Percentiles rank a stretch among this genome's conserved stretches.
Conservation (phyloP, 2,329 filamentous ascomycete species). For the Penicillium polonicum region DNA sequence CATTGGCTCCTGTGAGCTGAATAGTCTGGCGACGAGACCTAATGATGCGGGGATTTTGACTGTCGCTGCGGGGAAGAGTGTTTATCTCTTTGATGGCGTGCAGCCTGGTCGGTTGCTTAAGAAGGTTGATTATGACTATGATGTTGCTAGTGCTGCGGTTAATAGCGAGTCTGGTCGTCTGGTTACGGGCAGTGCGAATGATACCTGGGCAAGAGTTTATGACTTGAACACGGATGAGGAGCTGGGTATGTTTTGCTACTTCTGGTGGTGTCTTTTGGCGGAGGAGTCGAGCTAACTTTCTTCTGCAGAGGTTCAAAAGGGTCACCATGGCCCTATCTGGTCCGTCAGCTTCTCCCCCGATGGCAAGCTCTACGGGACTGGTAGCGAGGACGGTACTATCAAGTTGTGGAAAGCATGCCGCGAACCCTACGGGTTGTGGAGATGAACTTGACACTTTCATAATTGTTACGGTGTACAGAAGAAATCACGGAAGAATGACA, state of each 20-base stretch:
- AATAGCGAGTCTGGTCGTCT: constrained; percentile 78
- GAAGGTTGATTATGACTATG: constrained; percentile 73
- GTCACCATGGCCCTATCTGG: constrained; percentile 97
- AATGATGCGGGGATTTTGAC: constrained; percentile 72
- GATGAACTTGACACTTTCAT: constrained; percentile 35
- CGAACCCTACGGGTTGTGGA: constrained; percentile 66
- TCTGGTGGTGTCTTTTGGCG: background rate
- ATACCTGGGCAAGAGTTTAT: constrained; percentile 96
- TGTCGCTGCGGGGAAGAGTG: constrained; percentile 89
- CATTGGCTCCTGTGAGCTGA: constrained; percentile 91
- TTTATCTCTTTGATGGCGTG: constrained; percentile 84
- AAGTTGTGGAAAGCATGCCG: constrained; percentile 77
- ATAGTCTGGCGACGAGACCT: constrained; percentile 60
- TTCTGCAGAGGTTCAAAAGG: constrained; percentile 78
- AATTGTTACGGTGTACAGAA: constrained; percentile 7
- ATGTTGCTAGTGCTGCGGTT: constrained; percentile 85
- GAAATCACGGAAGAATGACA: background rate
- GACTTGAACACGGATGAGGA: constrained; percentile 81
- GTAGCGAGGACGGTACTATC: constrained; percentile 95
- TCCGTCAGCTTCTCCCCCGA: constrained; percentile 92
- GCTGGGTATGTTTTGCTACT: constrained; percentile 54
- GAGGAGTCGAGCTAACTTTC: constrained; percentile 7
- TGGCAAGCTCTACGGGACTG: constrained; percentile 92
- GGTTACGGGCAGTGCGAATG: constrained; percentile 84
- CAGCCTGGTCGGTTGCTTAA: constrained; percentile 72